Base-by-base conservation (phyloP, 2,329 filamentous ascomycete genomes). In the Periconia macrospinosa region DNA sequence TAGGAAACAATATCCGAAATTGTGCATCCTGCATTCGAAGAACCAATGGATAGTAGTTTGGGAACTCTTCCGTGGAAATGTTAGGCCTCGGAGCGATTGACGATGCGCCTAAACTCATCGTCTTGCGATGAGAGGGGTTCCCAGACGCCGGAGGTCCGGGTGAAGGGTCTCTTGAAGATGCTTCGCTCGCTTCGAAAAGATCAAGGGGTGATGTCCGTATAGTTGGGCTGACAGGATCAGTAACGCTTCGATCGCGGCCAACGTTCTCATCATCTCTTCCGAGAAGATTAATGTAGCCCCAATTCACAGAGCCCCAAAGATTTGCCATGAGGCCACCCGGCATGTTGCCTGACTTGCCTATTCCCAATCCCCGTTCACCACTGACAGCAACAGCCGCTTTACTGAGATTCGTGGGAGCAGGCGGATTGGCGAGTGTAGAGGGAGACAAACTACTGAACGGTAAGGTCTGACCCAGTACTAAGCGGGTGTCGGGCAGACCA, bases 261-360 rank as follows among this genome's bases (percentile, higher is more conserved):
- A 50, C 45, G 8, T 74, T 74, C 27, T 78, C 63, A n/a, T 83
- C 81, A 44, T 83, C 82, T 18, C 78, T 75, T 61, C 83, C 83
- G 35, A 88, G 70, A 33, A 81, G 80, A 60, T 88, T 88, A 54
- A 89, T 76, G 58, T 84, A 83, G 14, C 85, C 85, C 90, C 92
- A 96, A 45, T 92, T 87, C 52, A 86, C 89, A 66, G 87, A 95
- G 47, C 93, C 93, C 93, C 93, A 97, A 52, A 95, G 83, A 70
- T 97, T 97, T 30, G 92, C 92, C 79, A 96, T 85, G 56, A 97
- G 86, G 14, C 91, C 91, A 47, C 89, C 90, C 1, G 92, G 91
- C 75, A 96, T 85, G 19, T 84, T 84, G 41, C 88, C 84, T 55
- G 78, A 78, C 46, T 77, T 75, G n/a, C 86, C 86, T 17, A 86